phyloP scores from a whole-genome alignment of 2,329 filamentous ascomycete species.

The Aphanoascus verrucosus region DNA sequence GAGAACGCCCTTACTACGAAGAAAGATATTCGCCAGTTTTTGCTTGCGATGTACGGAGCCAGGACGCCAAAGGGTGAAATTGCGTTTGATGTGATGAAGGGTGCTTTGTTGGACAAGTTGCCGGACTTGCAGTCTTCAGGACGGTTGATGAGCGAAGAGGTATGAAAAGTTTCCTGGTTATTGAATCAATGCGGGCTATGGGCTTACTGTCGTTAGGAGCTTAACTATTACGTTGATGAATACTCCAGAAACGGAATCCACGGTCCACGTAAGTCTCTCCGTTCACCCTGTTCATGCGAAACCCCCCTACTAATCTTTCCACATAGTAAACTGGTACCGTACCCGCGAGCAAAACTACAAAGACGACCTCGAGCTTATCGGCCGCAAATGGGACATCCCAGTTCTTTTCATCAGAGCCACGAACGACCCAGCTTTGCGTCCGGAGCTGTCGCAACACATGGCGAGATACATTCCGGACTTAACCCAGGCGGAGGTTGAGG shows the following conservation, averaged over 20 bases:
- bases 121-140: conserved; percentile 43
- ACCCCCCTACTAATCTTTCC: neutral
- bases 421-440: conserved; percentile 61
- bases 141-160: conserved; percentile 52
- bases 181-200: too few species aligned
- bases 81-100: conserved; percentile 50
- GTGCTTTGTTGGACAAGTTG: conserved; percentile 55
- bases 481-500: conserved; percentile 54
- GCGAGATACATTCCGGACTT: conserved; percentile 54
- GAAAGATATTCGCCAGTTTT: conserved; percentile 56
- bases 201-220: conserved; percentile 37
- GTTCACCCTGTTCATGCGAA: neutral
- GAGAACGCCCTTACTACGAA: conserved; percentile 49
- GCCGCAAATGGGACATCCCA: conserved; percentile 46
- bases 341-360: conserved; percentile 60
- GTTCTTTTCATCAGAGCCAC: conserved; percentile 64
- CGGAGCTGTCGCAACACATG: conserved; percentile 62
- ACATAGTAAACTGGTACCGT: conserved; percentile 72
- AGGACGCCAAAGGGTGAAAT: conserved; percentile 44
- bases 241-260: conserved; percentile 63
- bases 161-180: conserved; percentile 22
- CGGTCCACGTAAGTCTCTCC: conserved; percentile 48
- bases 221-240: conserved; percentile 65
- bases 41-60: conserved; percentile 63
- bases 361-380: conserved; percentile 50